Conservation (phyloP, 2,329 filamentous ascomycete genomes). For the Helicocarpus griseus region DNA sequence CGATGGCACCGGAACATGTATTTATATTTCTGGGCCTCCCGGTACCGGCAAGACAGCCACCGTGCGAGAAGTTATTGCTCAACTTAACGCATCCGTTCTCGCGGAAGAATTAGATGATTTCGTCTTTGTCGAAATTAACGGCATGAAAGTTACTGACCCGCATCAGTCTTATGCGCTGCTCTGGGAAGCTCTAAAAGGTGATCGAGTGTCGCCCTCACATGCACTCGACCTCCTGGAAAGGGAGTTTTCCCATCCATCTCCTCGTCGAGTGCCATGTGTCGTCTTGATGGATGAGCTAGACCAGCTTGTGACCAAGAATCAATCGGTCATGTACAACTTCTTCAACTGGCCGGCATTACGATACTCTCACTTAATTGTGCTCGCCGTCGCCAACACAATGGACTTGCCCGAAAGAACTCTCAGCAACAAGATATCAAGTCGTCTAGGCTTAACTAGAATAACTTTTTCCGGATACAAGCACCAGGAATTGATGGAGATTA, state of each 20-base stretch:
- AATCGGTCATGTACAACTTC: slow-evolving; percentile 99
- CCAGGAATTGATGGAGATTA: slow-evolving; percentile 94
- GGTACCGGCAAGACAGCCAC: slow-evolving; percentile 97
- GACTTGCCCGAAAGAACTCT: slow-evolving; percentile 91
- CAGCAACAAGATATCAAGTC: slow-evolving; percentile 96
- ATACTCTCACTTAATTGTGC: slow-evolving; percentile 86
- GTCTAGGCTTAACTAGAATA: slow-evolving; percentile 80
- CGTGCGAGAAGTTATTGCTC: slow-evolving; percentile 84
- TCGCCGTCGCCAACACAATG: slow-evolving; percentile 98
- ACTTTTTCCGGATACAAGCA: slow-evolving; percentile 97
- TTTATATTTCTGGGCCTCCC: slow-evolving; percentile 98
- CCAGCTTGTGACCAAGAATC: slow-evolving; percentile 93
- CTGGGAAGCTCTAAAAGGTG: slow-evolving; percentile 91
- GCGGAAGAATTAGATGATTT: slow-evolving; percentile 95
- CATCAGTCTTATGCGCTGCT: slow-evolving; percentile 91
- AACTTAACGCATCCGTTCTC: slow-evolving; percentile 76
- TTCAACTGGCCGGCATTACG: slow-evolving; percentile 96
- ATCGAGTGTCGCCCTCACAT: slow-evolving; percentile 84
- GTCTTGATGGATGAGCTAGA: slow-evolving; percentile 98
- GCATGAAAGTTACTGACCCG: slow-evolving; percentile 98
- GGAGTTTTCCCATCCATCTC: slow-evolving; percentile 86
- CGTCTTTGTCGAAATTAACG: slow-evolving; percentile 98
- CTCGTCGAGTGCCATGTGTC: slow-evolving; percentile 84
- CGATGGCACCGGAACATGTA: slow-evolving; percentile 87
- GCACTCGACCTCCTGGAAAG: slow-evolving; percentile 82